A percentile compares a stretch with the other conserved stretches of the same genome.
phyloP scores from a whole-genome alignment of 1,139 yeast genomes.

The Kurtzmaniella natalensis region DNA sequence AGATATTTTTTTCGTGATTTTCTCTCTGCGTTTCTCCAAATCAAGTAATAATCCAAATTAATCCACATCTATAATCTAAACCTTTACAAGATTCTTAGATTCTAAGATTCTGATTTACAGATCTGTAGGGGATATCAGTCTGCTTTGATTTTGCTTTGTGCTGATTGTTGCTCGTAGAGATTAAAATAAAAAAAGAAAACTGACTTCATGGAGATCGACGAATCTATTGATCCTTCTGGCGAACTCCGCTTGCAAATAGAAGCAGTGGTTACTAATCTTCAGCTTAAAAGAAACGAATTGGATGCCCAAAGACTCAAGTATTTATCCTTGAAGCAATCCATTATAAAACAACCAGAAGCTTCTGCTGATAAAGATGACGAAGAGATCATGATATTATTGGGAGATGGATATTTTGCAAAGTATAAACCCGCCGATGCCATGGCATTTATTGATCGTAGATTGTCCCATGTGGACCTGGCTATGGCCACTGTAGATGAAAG shows the following conservation, averaged over 20 bases:
- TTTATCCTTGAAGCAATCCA: constrained; percentile 9
- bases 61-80: no score
- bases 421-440: constrained; percentile 41
- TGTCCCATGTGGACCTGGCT: constrained; percentile 32
- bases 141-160: no score
- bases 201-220: constrained; percentile 4
- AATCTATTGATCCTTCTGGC: constrained; percentile 7
- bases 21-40: no score
- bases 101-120: no score
- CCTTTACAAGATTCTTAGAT: no score
- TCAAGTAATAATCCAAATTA: no score
- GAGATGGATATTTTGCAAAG: constrained; percentile 59
- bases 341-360: no score
- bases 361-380: constrained; percentile 8
- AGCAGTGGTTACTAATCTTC: constrained; percentile 13
- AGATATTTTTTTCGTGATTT: no score
- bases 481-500: constrained; percentile 35
- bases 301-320: constrained; percentile 12
- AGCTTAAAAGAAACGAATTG: constrained; percentile 12
- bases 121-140: no score
- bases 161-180: no score
- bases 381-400: constrained; percentile 42
- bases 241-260: constrained; percentile 13
- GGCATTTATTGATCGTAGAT: constrained; percentile 37
- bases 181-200: no score